phyloP scores from a whole-genome alignment of 164 flowering plant species.

The Vitis rotundifolia region DNA sequence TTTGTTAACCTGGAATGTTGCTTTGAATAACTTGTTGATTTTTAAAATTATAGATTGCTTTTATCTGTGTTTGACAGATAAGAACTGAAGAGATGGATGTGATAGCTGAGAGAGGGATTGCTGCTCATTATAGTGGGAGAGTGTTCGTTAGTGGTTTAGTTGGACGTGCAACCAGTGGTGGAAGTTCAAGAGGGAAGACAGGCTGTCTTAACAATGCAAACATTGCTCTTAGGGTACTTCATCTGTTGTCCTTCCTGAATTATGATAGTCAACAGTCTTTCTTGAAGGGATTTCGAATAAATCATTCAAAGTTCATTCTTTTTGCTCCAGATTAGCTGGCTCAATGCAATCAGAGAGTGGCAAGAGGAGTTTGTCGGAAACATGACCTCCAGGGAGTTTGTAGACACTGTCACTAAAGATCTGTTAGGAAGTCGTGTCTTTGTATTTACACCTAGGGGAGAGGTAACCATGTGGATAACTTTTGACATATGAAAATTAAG shows the following conservation, averaged over 20 bases:
- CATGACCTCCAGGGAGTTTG: conserved; percentile 98
- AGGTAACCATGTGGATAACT: conserved; percentile 44
- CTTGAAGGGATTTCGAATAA: conserved; percentile 7
- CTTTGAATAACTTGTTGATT: neutral
- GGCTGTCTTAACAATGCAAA: conserved; percentile 82
- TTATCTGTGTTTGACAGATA: conserved; percentile 51
- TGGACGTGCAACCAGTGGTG: conserved; percentile 56
- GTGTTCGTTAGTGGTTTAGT: conserved; percentile 61
- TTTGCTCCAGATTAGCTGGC: conserved; percentile 88
- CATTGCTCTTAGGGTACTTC: conserved; percentile 85
- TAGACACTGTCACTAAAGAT: conserved; percentile 88
- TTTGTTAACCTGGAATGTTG: conserved; percentile 1
- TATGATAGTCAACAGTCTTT: conserved; percentile 6
- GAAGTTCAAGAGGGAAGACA: conserved; percentile 65
- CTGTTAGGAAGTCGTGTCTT: conserved; percentile 93
- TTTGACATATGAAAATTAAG: neutral
- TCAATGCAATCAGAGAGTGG: conserved; percentile 99
- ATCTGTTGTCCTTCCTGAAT: neutral
- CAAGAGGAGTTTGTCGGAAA: conserved; percentile 99
- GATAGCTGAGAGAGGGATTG: conserved; percentile 98
- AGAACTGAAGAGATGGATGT: conserved; percentile 97
- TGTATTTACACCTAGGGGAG: conserved; percentile 97
- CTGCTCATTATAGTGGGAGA: conserved; percentile 94
- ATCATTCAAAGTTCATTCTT: conserved; percentile 20
- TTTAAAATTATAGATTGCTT: neutral